phyloP scores from a whole-genome alignment of 345 rosid genomes.

The Orychophragmus violaceus region DNA sequence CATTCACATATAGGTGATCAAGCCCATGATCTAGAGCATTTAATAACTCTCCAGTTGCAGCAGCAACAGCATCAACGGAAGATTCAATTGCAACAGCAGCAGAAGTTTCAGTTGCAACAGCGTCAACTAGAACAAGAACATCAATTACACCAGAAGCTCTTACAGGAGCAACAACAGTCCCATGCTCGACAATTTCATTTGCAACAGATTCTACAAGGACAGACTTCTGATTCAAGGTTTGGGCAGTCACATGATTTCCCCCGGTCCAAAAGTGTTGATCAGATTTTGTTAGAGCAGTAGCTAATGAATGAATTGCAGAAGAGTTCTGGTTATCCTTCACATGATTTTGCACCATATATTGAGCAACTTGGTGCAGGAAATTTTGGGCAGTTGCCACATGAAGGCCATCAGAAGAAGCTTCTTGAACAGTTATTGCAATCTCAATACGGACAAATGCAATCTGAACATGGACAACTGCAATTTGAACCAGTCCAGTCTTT shows the following conservation, averaged over 20 bases:
- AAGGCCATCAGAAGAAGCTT: constrained; percentile 53
- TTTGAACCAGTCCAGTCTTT: constrained; percentile 28
- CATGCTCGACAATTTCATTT: constrained; percentile 59
- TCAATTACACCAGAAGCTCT: constrained; percentile 31
- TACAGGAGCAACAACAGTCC: constrained; percentile 40
- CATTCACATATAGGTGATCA: constrained; percentile 29
- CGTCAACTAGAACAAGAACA: constrained; percentile 34
- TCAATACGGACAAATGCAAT: no score
- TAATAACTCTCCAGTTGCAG: constrained; percentile 34
- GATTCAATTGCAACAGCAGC: constrained; percentile 29
- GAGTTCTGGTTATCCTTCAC: constrained; percentile 38
- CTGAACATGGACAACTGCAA: constrained; percentile 27
- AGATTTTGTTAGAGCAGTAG: constrained; percentile 34
- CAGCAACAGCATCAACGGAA: constrained; percentile 33
- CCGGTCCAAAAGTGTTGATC: constrained; percentile 22
- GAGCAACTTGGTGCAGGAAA: constrained; percentile 51
- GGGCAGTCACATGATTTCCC: constrained; percentile 39
- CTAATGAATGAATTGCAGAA: constrained; percentile 27
- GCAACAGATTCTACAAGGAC: constrained; percentile 59
- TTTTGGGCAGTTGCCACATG: constrained; percentile 46
- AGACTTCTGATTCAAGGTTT: constrained; percentile 49
- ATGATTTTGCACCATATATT: constrained; percentile 44
- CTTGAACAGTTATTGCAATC: constrained; percentile 46
- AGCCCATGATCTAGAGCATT: constrained; percentile 32
- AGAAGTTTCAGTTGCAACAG: constrained; percentile 35